These are phyloP conservation scores for Wickerhamomyces tratensis DNA, from an alignment of 805 yeast genomes.

Conservation along the genomic window DNA sequence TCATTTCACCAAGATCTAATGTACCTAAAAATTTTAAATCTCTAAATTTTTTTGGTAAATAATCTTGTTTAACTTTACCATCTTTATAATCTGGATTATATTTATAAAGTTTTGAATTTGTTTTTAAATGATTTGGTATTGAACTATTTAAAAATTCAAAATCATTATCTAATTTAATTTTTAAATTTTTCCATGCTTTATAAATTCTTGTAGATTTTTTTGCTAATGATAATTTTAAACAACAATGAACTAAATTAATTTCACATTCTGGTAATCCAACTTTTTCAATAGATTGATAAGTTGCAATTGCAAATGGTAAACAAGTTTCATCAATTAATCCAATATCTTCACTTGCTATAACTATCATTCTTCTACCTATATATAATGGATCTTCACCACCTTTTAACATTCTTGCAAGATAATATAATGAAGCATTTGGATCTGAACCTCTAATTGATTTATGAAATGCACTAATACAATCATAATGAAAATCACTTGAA, in stretches of 20 bases:
- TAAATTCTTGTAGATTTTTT: slow-evolving; percentile 82
- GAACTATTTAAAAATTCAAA: slow-evolving; percentile 48
- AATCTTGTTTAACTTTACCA: slow-evolving; percentile 68
- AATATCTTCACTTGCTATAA: slow-evolving; percentile 92
- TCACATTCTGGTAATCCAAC: slow-evolving; percentile 95
- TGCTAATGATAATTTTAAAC: slow-evolving; percentile 81
- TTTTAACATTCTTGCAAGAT: slow-evolving; percentile 76
- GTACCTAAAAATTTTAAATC: slow-evolving; percentile 42
- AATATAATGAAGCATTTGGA: slow-evolving; percentile 83
- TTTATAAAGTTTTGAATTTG: slow-evolving; percentile 93
- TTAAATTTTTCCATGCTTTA: slow-evolving; percentile 67
- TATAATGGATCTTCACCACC: slow-evolving; percentile 94
- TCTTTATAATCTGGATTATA: slow-evolving; percentile 75
- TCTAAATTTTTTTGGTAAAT: slow-evolving; percentile 56
- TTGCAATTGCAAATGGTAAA: slow-evolving; percentile 77
- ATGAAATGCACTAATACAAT: slow-evolving; percentile 91
- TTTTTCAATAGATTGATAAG: slow-evolving; percentile 80
- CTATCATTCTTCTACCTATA: slow-evolving; percentile 81
- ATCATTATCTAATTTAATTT: slow-evolving; percentile 42
- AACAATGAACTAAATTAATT: slow-evolving; percentile 81
- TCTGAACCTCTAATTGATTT: slow-evolving; percentile 86
- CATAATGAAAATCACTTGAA: slow-evolving; percentile 89
- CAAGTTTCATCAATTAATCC: slow-evolving; percentile 80
- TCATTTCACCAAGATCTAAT: slow-evolving; percentile 41
- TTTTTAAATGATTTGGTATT: slow-evolving; percentile 72